Evolutionary conservation across 202 grass and related monocot genomes (phyloP).

Genomic region (Panicum virgatum): DNA sequence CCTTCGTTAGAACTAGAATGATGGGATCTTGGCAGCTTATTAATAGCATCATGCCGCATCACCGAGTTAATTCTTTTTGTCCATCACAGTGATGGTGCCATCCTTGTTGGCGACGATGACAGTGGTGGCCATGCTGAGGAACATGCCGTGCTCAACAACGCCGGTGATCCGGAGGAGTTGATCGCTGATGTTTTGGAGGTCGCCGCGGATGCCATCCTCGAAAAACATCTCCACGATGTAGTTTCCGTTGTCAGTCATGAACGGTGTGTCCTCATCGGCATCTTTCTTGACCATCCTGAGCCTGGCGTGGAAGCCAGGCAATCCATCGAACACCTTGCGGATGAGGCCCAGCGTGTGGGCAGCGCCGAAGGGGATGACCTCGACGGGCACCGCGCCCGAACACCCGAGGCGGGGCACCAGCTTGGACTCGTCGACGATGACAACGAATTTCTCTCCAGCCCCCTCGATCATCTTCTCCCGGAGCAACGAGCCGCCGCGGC

Average conservation of each 20-base stretch:
- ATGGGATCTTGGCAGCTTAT: slow-evolving; percentile 25
- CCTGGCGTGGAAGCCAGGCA: slow-evolving; percentile 57
- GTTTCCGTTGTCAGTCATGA: slow-evolving; percentile 78
- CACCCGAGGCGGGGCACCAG: slow-evolving; percentile 62
- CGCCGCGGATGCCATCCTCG: slow-evolving; percentile 54
- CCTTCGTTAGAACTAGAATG: neutral
- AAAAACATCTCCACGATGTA: slow-evolving; percentile 87
- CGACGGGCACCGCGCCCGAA: slow-evolving; percentile 67
- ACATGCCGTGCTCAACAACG: slow-evolving; percentile 88
- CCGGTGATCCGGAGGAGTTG: slow-evolving; percentile 70
- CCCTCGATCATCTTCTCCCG: slow-evolving; percentile 89
- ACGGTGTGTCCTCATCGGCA: slow-evolving; percentile 33
- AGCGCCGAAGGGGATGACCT: slow-evolving; percentile 72
- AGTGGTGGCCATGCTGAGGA: slow-evolving; percentile 69
- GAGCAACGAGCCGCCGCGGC: slow-evolving; percentile 75
- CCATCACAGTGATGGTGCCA: slow-evolving; percentile 43
- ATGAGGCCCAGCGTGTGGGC: slow-evolving; percentile 53
- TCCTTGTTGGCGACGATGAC: slow-evolving; percentile 75
- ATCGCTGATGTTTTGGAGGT: slow-evolving; percentile 65
- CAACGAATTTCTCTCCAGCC: slow-evolving; percentile 49
- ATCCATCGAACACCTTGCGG: slow-evolving; percentile 48
- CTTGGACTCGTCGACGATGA: slow-evolving; percentile 90
- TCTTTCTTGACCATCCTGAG: slow-evolving; percentile 47
- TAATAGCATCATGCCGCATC: neutral
- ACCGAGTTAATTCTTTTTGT: slow-evolving; percentile 29